Evolutionary conservation across 2,329 filamentous ascomycete species (phyloP).

Genomic region (Orbilia oligospora): DNA sequence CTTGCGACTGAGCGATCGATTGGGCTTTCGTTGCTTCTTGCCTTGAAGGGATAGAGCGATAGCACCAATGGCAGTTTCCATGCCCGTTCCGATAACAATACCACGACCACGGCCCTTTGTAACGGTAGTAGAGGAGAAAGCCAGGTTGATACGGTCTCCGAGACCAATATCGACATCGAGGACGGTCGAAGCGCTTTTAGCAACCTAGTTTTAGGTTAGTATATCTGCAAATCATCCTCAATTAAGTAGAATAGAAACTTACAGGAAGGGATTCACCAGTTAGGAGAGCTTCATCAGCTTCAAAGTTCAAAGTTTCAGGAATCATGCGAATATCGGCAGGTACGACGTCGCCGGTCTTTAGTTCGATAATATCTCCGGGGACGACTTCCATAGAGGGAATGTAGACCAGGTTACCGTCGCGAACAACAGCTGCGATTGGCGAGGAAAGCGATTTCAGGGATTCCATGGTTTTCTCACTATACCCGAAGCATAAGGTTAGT

Average conservation of each 20-base stretch:
- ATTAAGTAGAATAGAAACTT: conserved; percentile 61
- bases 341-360: conserved; percentile 70
- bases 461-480: conserved; percentile 72
- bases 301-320: conserved; percentile 72
- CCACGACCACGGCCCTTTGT: conserved; percentile 74
- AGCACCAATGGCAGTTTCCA: conserved; percentile 76
- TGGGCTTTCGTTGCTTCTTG: conserved; percentile 72
- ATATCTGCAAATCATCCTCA: conserved; percentile 63
- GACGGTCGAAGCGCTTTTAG: conserved; percentile 71
- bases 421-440: conserved; percentile 71
- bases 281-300: conserved; percentile 75
- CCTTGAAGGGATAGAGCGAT: conserved; percentile 76
- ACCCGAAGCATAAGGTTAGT: conserved; percentile 65
- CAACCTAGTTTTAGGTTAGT: conserved; percentile 70
- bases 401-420: conserved; percentile 70
- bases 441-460: conserved; percentile 70
- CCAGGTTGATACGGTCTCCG: conserved; percentile 75
- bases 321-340: conserved; percentile 71
- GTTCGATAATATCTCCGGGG: conserved; percentile 74
- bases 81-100: conserved; percentile 74
- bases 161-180: conserved; percentile 72
- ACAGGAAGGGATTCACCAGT: conserved; percentile 76
- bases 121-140: conserved; percentile 75
- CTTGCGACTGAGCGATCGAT: conserved; percentile 73
- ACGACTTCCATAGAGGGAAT: conserved; percentile 72